Evolutionary conservation across 2,329 filamentous ascomycete genomes (phyloP).

Genomic region (Ceratocystis papillata): DNA sequence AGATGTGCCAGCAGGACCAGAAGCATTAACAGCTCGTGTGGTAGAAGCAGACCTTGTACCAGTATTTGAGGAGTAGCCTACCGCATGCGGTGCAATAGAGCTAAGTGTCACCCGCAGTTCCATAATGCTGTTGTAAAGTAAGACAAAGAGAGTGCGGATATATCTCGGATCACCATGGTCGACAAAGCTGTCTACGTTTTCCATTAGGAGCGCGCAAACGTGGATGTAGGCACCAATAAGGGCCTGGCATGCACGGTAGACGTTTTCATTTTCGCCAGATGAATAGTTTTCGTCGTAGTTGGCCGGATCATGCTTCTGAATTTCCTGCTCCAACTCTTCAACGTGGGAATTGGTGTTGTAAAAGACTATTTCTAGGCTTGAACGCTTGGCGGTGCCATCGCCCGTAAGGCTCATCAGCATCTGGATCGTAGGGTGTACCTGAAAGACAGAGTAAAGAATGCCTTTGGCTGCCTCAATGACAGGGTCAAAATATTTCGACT

Average conservation of each 20-base stretch:
- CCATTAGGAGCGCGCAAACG: conserved; percentile 49
- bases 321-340: conserved; percentile 53
- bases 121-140: conserved; percentile 57
- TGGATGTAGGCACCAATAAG: conserved; percentile 55
- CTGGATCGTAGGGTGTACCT: conserved; percentile 58
- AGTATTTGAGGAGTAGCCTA: conserved; percentile 13
- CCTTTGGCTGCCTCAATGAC: conserved; percentile 55
- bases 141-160: conserved; percentile 52
- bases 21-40: conserved; percentile 1
- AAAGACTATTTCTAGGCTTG: conserved; percentile 55
- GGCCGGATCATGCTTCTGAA: conserved; percentile 48
- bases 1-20: conserved; percentile 3
- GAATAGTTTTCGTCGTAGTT: conserved; percentile 33
- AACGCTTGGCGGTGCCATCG: conserved; percentile 49
- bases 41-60: conserved; percentile 10
- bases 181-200: conserved; percentile 53
- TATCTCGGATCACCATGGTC: conserved; percentile 56
- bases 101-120: conserved; percentile 49
- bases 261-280: conserved; percentile 50
- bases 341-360: conserved; percentile 58
- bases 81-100: conserved; percentile 27
- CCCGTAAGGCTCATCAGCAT: conserved; percentile 52
- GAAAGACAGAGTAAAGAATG: conserved; percentile 55
- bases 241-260: conserved; percentile 52
- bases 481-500: conserved; percentile 51